Evolutionary conservation across 495 filamentous ascomycete genomes (phyloP).

Genomic region (Bacidia rubella): DNA sequence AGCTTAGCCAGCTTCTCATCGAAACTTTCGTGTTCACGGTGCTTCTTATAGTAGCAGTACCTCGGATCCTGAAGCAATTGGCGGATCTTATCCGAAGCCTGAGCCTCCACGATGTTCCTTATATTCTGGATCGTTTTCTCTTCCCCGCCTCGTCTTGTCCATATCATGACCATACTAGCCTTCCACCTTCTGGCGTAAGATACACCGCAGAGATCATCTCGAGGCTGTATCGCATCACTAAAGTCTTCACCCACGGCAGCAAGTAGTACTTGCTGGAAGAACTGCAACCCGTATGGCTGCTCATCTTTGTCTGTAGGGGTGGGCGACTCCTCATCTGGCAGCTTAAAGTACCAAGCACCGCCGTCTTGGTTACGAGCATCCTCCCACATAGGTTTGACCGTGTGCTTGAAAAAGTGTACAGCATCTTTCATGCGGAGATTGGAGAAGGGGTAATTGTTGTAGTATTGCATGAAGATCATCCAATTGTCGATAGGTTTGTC

Average conservation of each 20-base stretch:
- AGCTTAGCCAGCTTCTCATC: conserved; percentile 23
- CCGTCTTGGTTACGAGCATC: conserved; percentile 70
- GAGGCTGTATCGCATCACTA: conserved; percentile 57
- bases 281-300: conserved; percentile 28
- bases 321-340: conserved; percentile 46
- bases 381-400: conserved; percentile 81
- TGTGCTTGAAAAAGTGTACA: conserved; percentile 78
- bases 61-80: conserved; percentile 54
- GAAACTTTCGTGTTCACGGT: conserved; percentile 45
- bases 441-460: conserved; percentile 74
- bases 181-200: conserved; percentile 50
- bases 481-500: conserved; percentile 53
- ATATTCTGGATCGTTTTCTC: conserved; percentile 59
- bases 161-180: conserved; percentile 66
- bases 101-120: conserved; percentile 50
- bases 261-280: conserved; percentile 69
- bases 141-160: conserved; percentile 71
- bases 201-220: conserved; percentile 69
- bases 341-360: conserved; percentile 77
- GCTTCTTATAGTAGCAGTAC: conserved; percentile 55
- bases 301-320: neutral
- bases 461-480: conserved; percentile 75
- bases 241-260: conserved; percentile 77
- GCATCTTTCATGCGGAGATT: conserved; percentile 67
- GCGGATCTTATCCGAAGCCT: conserved; percentile 36